Base-by-base conservation (phyloP, 495 filamentous ascomycete species). In the Neurospora sp. region DNA sequence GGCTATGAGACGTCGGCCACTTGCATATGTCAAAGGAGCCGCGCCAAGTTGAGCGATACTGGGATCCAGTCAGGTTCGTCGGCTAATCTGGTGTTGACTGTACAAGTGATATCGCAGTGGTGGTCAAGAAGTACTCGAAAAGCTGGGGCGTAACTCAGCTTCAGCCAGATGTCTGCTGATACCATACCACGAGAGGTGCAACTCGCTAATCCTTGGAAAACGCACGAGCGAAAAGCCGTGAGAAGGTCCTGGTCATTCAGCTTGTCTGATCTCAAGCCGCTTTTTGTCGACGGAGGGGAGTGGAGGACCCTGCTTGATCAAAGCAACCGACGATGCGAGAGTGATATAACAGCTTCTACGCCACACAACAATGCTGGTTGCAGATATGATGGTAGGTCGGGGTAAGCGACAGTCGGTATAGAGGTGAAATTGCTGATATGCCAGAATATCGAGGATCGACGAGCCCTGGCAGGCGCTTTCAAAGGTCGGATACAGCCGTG, bases 11-110 rank as follows among this genome's bases (percentile, higher is more conserved):
- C 8, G 72, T 42, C 31, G 72, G 38, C 59, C 18, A 59, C 72
- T 42, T 40, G 39, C 69, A 42, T 27, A 69, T 35, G n/a, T 44
- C 66, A 27, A 72, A 41, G 46, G 69, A 75, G 73, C 72, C 69
- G 76, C 70, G 20, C 76, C 12, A 37, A 77, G 73, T 39, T 71
- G 39, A 73, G 71, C 37, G 44, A 71, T 35, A 69, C 54, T 59
- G 41, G 23, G 74, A 16, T 70, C 71, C 66, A 70, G 54, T 70
- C 38, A 70, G 59, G 18, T 70, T 42, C 38, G n/a, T 69, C 72
- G 59, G 46, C 75, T 74, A 75, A 76, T 46, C 31, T 66, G 70
- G 69, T 66, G 39, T 70, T 71, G 71, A 66, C 18, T 42, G 69
- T 66, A 38, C 39, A 5, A 40, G 12, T 20, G 27, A 70, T 39